These are phyloP conservation scores for Penicillium frequentans DNA, from an alignment of 2,329 filamentous ascomycete species.

Conservation along the genomic window DNA sequence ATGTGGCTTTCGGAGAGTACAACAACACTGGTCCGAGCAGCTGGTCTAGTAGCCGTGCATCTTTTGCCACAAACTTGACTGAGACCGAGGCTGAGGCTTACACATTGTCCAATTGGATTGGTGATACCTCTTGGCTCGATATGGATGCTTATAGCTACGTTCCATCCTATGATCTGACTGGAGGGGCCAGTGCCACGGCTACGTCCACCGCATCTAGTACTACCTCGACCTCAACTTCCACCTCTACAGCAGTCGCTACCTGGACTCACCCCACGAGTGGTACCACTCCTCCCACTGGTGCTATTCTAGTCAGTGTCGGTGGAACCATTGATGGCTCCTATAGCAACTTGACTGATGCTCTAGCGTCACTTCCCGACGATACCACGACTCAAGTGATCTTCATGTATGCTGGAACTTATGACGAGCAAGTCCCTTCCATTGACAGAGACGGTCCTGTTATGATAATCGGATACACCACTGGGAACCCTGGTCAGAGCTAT, in stretches of 20 bases:
- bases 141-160: slow-evolving; percentile 40
- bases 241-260: slow-evolving; percentile 23
- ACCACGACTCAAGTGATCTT: slow-evolving; percentile 36
- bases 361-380: slow-evolving; percentile 37
- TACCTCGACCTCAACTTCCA: slow-evolving; percentile 5
- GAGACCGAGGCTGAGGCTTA: slow-evolving; percentile 36
- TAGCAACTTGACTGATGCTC: slow-evolving; percentile 36
- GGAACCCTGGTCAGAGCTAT: slow-evolving; percentile 19
- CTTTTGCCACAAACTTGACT: slow-evolving; percentile 39
- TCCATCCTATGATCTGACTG: slow-evolving; percentile 35
- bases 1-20: slow-evolving; percentile 38
- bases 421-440: slow-evolving; percentile 22
- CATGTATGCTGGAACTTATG: slow-evolving; percentile 26
- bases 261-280: slow-evolving; percentile 44
- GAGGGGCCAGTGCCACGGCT: slow-evolving; percentile 22
- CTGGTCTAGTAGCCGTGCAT: slow-evolving; percentile 34
- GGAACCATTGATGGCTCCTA: slow-evolving; percentile 31
- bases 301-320: slow-evolving; percentile 44
- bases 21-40: slow-evolving; percentile 33
- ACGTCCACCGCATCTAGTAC: slow-evolving; percentile 9
- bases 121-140: slow-evolving; percentile 45
- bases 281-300: slow-evolving; percentile 40
- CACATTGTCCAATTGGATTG: slow-evolving; percentile 39
- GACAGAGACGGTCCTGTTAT: slow-evolving; percentile 17
- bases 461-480: slow-evolving; percentile 19